Percentiles rank a stretch among this genome's conserved stretches.
Conservation (phyloP, 768 basidiomycete species). For the Panaeolus cyanescens region DNA sequence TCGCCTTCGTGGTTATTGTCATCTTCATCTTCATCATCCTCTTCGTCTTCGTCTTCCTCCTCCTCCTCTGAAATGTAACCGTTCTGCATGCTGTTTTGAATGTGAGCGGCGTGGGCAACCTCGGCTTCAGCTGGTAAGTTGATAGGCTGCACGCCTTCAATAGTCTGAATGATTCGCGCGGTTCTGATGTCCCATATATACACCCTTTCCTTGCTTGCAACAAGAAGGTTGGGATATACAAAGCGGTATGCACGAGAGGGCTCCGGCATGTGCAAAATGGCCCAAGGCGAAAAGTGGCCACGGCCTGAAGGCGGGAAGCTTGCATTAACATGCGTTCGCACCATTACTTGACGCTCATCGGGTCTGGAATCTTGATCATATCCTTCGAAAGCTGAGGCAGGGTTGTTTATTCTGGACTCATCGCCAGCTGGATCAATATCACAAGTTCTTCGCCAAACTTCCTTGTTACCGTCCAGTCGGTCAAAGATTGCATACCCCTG, state of each 20-base stretch:
- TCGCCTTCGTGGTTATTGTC: not conserved
- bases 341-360: constrained; percentile 10
- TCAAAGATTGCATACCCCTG: constrained; percentile 75
- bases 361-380: constrained; percentile 8
- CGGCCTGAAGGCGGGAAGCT: not conserved
- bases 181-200: constrained; percentile 67
- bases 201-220: constrained; percentile 42
- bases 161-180: constrained; percentile 47
- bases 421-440: constrained; percentile 14
- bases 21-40: not conserved
- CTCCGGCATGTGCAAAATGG: constrained; percentile 49
- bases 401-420: constrained; percentile 1
- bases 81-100: not conserved
- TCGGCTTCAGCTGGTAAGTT: not conserved
- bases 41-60: not conserved
- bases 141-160: constrained; percentile 39
- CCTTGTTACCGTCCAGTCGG: constrained; percentile 54
- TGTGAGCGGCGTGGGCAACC: not conserved
- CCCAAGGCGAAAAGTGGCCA: constrained; percentile 68
- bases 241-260: constrained; percentile 60
- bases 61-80: not conserved
- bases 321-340: constrained; percentile 6
- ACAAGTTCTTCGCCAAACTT: constrained; percentile 66
- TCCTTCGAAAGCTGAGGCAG: not conserved
- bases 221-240: constrained; percentile 65